These are phyloP conservation scores for Calonectria fujianensis DNA, from an alignment of 2,329 filamentous ascomycete species.

Conservation along the genomic window DNA sequence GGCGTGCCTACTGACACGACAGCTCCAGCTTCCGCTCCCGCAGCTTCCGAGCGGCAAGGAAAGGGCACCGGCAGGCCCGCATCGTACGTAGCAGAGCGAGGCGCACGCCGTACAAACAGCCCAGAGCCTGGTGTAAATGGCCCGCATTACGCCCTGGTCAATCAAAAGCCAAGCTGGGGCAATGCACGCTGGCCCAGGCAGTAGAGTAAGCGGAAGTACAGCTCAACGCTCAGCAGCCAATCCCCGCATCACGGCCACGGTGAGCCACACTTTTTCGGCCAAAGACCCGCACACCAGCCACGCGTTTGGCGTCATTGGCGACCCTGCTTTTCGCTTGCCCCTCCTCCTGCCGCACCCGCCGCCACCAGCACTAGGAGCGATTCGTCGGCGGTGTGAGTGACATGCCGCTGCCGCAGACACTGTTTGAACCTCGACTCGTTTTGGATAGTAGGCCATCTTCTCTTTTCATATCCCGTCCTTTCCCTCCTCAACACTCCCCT, in stretches of 20 bases:
- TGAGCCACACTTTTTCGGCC: constrained; percentile 25
- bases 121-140: not conserved
- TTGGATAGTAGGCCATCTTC: constrained; percentile 34
- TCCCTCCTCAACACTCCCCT: constrained; percentile 21
- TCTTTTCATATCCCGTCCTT: constrained; percentile 16
- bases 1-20: constrained; percentile 15
- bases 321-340: constrained; percentile 21
- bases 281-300: constrained; percentile 35
- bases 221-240: not conserved
- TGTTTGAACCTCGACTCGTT: constrained; percentile 31
- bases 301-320: constrained; percentile 35
- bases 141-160: not conserved
- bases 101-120: constrained; percentile 22
- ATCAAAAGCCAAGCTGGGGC: constrained; percentile 1
- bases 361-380: constrained; percentile 21
- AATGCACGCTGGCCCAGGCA: not conserved
- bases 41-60: constrained; percentile 29
- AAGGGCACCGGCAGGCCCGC: constrained; percentile 2
- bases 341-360: constrained; percentile 32
- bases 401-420: constrained; percentile 33
- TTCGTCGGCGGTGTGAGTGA: constrained; percentile 35
- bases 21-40: constrained; percentile 32
- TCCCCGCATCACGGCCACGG: constrained; percentile 4
- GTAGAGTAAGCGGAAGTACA: constrained; percentile 4
- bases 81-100: constrained; percentile 19